Conservation (phyloP, 305 asterid species). For the Coffea humblotiana region DNA sequence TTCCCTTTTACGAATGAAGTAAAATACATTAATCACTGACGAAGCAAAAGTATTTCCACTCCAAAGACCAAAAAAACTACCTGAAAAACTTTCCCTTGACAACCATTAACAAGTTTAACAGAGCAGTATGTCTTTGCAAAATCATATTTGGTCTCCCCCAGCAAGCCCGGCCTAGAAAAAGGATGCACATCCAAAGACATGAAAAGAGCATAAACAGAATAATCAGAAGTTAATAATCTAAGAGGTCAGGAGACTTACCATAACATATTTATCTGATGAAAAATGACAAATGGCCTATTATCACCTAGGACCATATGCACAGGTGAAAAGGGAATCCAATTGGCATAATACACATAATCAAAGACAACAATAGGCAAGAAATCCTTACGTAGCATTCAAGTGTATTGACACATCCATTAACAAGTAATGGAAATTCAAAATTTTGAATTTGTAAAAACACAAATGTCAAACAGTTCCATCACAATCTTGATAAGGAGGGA, state of each 20-base stretch:
- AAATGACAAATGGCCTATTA: slow-evolving; percentile 93
- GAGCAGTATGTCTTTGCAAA: slow-evolving; percentile 81
- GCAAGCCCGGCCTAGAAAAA: slow-evolving; percentile 86
- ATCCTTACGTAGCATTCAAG: neutral
- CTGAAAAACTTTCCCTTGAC: slow-evolving; percentile 71
- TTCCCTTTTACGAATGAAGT: neutral
- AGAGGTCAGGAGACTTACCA: slow-evolving; percentile 61
- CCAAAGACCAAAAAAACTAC: slow-evolving; percentile 38
- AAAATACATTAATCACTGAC: neutral
- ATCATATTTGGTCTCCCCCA: slow-evolving; percentile 82
- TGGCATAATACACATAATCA: slow-evolving; percentile 13
- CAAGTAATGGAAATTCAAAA: neutral
- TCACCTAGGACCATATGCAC: slow-evolving; percentile 67
- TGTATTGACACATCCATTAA: neutral
- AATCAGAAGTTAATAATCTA: slow-evolving; percentile 18
- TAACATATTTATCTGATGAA: slow-evolving; percentile 87
- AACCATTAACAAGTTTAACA: slow-evolving; percentile 45
- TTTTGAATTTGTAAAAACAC: neutral
- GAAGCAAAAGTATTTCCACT: slow-evolving; percentile 3
- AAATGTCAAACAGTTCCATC: neutral
- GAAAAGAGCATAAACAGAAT: slow-evolving; percentile 10
- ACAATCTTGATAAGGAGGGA: slow-evolving; percentile 96
- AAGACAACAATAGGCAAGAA: neutral
- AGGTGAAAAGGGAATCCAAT: slow-evolving; percentile 33
- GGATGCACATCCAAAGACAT: slow-evolving; percentile 25